These are phyloP conservation scores for Fusarium sp. DNA, from an alignment of 2,329 filamentous ascomycete genomes.

Conservation along the genomic window DNA sequence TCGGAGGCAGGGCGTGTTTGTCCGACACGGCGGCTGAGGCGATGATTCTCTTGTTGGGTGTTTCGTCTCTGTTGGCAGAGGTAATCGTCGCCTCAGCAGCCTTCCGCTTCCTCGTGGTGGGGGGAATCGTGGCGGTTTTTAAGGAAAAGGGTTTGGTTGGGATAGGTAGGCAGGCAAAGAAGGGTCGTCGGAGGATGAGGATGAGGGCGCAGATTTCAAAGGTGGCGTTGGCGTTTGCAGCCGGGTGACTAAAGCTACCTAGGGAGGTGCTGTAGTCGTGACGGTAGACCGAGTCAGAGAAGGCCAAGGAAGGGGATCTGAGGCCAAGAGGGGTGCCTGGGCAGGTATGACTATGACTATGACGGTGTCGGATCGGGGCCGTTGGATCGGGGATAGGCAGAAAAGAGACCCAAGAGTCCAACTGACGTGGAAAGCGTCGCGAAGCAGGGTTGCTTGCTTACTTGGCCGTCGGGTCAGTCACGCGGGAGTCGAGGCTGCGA, in stretches of 20 bases:
- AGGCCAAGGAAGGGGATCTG: conserved; percentile 15
- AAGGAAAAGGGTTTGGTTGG: conserved; percentile 15
- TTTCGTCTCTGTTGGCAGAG: conserved; percentile 54
- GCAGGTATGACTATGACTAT: conserved; percentile 32
- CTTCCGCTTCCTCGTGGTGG: conserved; percentile 69
- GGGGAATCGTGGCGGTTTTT: conserved; percentile 66
- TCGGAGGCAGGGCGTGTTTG: conserved; percentile 62
- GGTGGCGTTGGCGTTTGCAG: conserved; percentile 36
- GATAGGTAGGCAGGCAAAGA: not conserved
- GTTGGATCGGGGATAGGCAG: conserved; percentile 31
- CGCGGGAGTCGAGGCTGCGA: not conserved
- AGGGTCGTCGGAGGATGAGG: conserved; percentile 9
- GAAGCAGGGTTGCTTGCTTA: not conserved
- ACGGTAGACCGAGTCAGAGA: conserved; percentile 32
- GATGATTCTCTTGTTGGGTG: conserved; percentile 65
- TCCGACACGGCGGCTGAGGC: conserved; percentile 60
- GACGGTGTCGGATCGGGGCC: conserved; percentile 26
- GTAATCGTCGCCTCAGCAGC: conserved; percentile 72
- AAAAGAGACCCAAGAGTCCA: conserved; percentile 5
- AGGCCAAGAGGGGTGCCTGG: not conserved
- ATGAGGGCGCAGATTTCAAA: conserved; percentile 24
- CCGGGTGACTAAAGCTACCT: conserved; percentile 30
- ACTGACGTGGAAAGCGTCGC: not conserved
- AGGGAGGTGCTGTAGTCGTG: conserved; percentile 16
- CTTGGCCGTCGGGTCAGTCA: not conserved